Conservation (phyloP, 2,329 filamentous ascomycete genomes). For the Aspergillus niger region DNA sequence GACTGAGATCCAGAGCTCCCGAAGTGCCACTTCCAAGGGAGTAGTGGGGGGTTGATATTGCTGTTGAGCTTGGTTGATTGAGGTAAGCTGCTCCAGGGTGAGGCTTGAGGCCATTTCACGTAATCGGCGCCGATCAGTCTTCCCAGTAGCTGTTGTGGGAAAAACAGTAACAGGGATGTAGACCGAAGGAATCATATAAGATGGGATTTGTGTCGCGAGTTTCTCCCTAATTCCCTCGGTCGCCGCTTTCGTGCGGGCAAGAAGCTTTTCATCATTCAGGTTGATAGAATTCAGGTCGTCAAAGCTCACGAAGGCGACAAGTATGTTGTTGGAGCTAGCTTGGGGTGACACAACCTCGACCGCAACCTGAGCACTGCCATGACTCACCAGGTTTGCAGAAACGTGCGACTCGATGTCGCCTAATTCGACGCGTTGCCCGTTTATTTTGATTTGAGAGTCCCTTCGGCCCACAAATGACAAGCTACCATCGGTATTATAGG, state of each 20-base stretch:
- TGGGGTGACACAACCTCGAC: background rate
- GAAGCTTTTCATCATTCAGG: too few relatives aligned
- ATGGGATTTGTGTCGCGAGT: background rate
- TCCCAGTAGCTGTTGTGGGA: background rate
- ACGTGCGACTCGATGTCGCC: constrained; percentile 26
- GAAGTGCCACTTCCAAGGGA: background rate
- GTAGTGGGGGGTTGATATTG: too few relatives aligned
- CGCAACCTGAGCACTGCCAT: background rate
- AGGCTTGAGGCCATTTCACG: background rate
- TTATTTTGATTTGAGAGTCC: constrained; percentile 22
- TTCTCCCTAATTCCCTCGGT: background rate
- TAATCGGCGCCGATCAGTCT: background rate
- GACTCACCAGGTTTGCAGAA: background rate
- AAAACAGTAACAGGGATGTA: background rate
- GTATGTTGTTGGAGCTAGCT: background rate
- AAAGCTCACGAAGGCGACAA: background rate
- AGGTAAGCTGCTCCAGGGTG: background rate
- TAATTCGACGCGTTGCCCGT: constrained; percentile 32
- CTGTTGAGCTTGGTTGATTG: background rate
- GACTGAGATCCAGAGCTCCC: background rate
- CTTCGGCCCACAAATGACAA: constrained; percentile 11
- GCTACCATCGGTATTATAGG: constrained; percentile 23
- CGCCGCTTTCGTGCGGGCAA: background rate
- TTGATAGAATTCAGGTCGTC: background rate
- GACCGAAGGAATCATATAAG: background rate